These are phyloP conservation scores for Fusarium luffae DNA, from an alignment of 2,329 filamentous ascomycete genomes.

Conservation along the genomic window DNA sequence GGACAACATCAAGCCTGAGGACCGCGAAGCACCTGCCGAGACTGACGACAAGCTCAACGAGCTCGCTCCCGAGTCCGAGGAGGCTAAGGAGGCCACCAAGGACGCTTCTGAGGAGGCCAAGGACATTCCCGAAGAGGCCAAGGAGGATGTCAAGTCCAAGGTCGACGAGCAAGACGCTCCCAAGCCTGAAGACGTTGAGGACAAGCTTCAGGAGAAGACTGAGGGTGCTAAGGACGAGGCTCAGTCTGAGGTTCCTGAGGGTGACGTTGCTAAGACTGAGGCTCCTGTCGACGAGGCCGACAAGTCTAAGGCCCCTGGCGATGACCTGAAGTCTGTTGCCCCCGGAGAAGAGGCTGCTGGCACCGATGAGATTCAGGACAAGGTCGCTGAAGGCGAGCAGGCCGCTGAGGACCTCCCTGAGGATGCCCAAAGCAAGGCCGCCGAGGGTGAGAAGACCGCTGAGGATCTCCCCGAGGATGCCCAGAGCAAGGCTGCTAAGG, in stretches of 20 bases:
- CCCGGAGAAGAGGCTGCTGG: constrained; percentile 45
- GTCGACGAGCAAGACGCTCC: constrained; percentile 31
- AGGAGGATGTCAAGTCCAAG: constrained; percentile 29
- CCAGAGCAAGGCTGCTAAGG: constrained; percentile 15
- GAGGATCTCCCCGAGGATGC: constrained; percentile 13
- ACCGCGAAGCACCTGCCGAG: constrained; percentile 33
- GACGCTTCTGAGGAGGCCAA: constrained; percentile 23
- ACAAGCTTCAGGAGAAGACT: constrained; percentile 28
- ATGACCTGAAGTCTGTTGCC: constrained; percentile 58
- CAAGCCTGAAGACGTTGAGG: constrained; percentile 24
- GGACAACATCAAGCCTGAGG: constrained; percentile 31
- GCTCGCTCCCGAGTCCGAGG: constrained; percentile 23
- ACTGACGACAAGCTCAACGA: constrained; percentile 34
- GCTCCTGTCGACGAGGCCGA: constrained; percentile 14
- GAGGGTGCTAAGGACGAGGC: constrained; percentile 41
- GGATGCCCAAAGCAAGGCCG: constrained; percentile 16
- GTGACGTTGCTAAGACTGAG: constrained; percentile 2
- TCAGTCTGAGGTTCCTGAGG: constrained; percentile 19
- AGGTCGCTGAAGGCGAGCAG: constrained; percentile 41
- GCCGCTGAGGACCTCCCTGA: constrained; percentile 5
- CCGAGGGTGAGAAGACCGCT: constrained; percentile 3
- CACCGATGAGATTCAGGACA: constrained; percentile 43
- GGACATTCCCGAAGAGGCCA: constrained; percentile 28
- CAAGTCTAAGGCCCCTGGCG: constrained; percentile 34
- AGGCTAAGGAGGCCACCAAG: constrained; percentile 27